Percentiles rank a stretch among this genome's conserved stretches.
These are phyloP conservation scores for Omphalotus olearius DNA, from an alignment of 1,284 basidiomycete species.

Conservation along the genomic window DNA sequence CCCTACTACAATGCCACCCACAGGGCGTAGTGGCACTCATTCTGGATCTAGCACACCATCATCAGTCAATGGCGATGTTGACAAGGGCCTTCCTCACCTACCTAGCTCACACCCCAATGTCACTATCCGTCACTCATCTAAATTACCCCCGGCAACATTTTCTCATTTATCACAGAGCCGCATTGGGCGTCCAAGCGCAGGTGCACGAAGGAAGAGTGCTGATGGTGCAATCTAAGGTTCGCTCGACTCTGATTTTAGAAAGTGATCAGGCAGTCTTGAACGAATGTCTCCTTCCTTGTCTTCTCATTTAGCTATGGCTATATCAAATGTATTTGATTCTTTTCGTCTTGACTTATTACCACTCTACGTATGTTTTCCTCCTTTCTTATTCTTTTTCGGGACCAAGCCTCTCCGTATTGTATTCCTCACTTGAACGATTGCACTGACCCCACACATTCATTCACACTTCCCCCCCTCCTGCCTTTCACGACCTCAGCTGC, in stretches of 20 bases:
- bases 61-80: constrained; percentile 20
- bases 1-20: constrained; percentile 32
- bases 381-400: background rate
- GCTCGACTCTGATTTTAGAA: constrained; percentile 17
- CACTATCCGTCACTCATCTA: constrained; percentile 42
- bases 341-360: constrained; percentile 14
- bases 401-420: background rate
- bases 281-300: background rate
- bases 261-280: constrained; percentile 26
- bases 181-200: constrained; percentile 53
- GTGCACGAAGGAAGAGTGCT: constrained; percentile 45
- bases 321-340: constrained; percentile 13
- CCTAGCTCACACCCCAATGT: constrained; percentile 39
- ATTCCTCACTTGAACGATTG: background rate
- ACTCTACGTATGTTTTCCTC: constrained; percentile 1
- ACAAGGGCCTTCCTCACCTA: constrained; percentile 37
- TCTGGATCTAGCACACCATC: constrained; percentile 22
- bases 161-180: constrained; percentile 49
- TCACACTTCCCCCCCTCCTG: constrained; percentile 1
- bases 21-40: constrained; percentile 22
- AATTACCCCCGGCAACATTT: constrained; percentile 33
- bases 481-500: constrained; percentile 4
- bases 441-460: constrained; percentile 15
- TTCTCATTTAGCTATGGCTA: constrained; percentile 10
- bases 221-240: constrained; percentile 26